Conservation (phyloP, 129 eudicot genomes). For the sunflower (Helianthus annuus) region DNA sequence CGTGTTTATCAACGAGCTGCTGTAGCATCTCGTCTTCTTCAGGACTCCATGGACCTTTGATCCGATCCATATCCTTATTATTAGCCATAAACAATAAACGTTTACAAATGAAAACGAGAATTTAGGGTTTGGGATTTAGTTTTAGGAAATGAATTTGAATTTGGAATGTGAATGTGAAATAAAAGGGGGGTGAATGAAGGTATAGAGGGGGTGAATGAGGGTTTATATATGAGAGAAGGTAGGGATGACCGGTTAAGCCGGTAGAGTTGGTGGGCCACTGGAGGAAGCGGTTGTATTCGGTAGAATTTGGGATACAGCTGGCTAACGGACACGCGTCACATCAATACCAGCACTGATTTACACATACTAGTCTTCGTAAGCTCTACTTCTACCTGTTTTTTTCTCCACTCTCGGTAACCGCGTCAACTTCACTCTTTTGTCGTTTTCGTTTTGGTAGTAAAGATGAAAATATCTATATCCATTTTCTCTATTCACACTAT, state of each 20-base stretch:
- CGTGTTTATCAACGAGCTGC: conserved; percentile 69
- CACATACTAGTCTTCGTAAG: conserved; percentile 42
- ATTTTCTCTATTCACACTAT: too few relatives aligned
- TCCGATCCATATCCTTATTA: conserved; percentile 60
- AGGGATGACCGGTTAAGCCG: conserved; percentile 60
- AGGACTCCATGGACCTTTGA: conserved; percentile 97
- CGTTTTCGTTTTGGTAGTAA: neutral
- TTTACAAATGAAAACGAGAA: too few relatives aligned
- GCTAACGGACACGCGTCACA: conserved; percentile 77
- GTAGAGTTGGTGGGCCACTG: conserved; percentile 40
- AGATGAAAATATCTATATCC: neutral
- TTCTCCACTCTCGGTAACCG: neutral
- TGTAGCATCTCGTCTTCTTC: conserved; percentile 74
- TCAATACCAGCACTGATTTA: conserved; percentile 56
- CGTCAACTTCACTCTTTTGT: conserved; percentile 7
- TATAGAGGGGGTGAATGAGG: conserved; percentile 27
- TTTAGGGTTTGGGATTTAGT: too few relatives aligned
- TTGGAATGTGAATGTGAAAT: too few relatives aligned
- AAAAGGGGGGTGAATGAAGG: conserved; percentile 11
- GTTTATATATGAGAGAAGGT: conserved; percentile 32
- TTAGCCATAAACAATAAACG: conserved; percentile 32
- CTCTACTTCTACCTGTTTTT: conserved; percentile 11
- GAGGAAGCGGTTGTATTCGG: conserved; percentile 60
- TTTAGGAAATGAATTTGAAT: too few relatives aligned
- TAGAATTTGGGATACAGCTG: conserved; percentile 82